Evolutionary conservation across 2,329 filamentous ascomycete species (phyloP).

Genomic region (Alternaria rosae): DNA sequence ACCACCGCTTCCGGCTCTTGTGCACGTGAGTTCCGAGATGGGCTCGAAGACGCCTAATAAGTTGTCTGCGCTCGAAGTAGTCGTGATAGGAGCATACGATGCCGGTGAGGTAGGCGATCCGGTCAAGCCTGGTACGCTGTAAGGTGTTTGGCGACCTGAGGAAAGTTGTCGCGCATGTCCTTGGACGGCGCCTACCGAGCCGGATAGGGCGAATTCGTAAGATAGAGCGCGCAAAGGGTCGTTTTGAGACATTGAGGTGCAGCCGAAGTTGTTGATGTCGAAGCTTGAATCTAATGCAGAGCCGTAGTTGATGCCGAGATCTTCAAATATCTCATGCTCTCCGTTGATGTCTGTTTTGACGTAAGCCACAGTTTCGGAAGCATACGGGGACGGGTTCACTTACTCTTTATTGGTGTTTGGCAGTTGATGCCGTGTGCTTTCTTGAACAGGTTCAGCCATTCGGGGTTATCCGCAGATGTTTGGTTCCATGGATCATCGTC

Average conservation of each 20-base stretch:
- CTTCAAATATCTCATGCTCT: conserved; percentile 43
- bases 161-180: conserved; percentile 20
- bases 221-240: conserved; percentile 25
- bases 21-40: conserved; percentile 31
- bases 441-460: conserved; percentile 60
- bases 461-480: conserved; percentile 50
- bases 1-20: conserved; percentile 13
- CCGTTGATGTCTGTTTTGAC: conserved; percentile 13
- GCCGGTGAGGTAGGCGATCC: conserved; percentile 26
- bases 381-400: background rate
- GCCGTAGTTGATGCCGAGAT: conserved; percentile 39
- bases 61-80: conserved; percentile 14
- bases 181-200: conserved; percentile 25
- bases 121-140: conserved; percentile 24
- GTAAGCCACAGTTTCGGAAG: background rate
- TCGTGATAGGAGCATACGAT: conserved; percentile 17
- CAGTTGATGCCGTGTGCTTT: conserved; percentile 55
- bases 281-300: conserved; percentile 40
- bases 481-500: conserved; percentile 59
- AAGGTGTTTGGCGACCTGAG: conserved; percentile 23
- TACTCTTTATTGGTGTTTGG: conserved; percentile 17
- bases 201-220: conserved; percentile 39
- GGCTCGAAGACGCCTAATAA: conserved; percentile 18
- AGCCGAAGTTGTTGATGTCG: conserved; percentile 36
- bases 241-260: conserved; percentile 10